Conservation (phyloP, 441 rosid genomes). For the Gossypium gossypioides region DNA sequence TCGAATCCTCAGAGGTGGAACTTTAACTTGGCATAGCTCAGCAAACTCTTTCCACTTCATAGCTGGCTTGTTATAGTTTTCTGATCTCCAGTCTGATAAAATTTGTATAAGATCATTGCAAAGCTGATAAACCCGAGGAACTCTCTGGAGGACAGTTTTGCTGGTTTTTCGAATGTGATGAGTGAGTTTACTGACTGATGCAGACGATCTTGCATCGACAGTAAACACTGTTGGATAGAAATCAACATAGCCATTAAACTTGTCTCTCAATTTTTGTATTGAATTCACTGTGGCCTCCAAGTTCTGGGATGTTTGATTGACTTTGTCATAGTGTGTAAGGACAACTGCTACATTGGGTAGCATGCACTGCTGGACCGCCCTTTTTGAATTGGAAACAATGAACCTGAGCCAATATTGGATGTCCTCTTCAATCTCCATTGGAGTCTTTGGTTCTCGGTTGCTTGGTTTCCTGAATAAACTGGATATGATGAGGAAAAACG, state of each 20-base stretch:
- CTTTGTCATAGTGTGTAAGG: conserved; percentile 71
- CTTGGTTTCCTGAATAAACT: conserved; percentile 74
- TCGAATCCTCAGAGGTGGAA: conserved; percentile 63
- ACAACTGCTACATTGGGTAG: conserved; percentile 72
- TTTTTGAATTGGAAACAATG: conserved; percentile 70
- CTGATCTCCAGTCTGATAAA: conserved; percentile 79
- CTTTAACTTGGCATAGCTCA: conserved; percentile 77
- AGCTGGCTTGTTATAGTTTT: conserved; percentile 61
- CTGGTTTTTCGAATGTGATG: conserved; percentile 62
- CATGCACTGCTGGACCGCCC: conserved; percentile 72
- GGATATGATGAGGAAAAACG: conserved; percentile 61
- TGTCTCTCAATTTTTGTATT: conserved; percentile 57
- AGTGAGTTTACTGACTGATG: conserved; percentile 66
- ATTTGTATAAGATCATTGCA: conserved; percentile 68
- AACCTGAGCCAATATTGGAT: conserved; percentile 86
- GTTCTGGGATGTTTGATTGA: conserved; percentile 49
- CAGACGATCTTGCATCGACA: conserved; percentile 76
- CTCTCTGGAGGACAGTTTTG: conserved; percentile 68
- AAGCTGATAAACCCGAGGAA: conserved; percentile 78
- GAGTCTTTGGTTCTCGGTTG: conserved; percentile 74
- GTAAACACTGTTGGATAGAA: conserved; percentile 76
- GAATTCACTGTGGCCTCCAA: conserved; percentile 43
- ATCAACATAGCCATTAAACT: conserved; percentile 66
- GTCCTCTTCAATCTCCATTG: conserved; percentile 74
- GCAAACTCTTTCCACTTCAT: conserved; percentile 85